Conservation (phyloP, 2,329 filamentous ascomycete species). For the Aureobasidium sp. region DNA sequence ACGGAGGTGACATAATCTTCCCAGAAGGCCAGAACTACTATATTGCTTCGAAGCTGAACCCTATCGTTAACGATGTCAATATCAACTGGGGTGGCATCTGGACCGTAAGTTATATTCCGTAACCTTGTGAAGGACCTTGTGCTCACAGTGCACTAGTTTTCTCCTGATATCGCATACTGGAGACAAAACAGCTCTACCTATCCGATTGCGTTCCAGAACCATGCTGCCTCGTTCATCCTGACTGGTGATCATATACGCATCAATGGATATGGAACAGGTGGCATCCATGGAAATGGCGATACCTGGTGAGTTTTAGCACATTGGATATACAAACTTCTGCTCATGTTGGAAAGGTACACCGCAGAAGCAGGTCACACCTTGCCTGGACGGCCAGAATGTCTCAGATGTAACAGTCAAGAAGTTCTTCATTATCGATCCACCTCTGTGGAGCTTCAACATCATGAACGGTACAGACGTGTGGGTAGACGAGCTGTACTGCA, state of each 20-base stretch:
- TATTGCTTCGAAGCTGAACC: constrained; percentile 43
- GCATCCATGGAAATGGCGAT: constrained; percentile 47
- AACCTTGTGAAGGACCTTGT: background rate
- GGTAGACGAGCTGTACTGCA: constrained; percentile 43
- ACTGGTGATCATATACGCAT: constrained; percentile 43
- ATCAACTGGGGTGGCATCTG: constrained; percentile 47
- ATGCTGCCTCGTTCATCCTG: constrained; percentile 44
- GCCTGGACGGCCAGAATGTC: constrained; percentile 45
- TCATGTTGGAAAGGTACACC: constrained; percentile 27
- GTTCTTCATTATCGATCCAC: constrained; percentile 44
- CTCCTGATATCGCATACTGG: constrained; percentile 46
- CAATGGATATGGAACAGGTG: constrained; percentile 43
- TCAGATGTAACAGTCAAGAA: constrained; percentile 45
- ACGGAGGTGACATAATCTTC: constrained; percentile 40
- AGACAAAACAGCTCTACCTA: constrained; percentile 37
- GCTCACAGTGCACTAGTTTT: constrained; percentile 27
- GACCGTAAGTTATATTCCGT: constrained; percentile 28
- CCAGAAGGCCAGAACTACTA: constrained; percentile 42
- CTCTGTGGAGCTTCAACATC: constrained; percentile 47
- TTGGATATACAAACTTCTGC: background rate
- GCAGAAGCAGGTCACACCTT: constrained; percentile 38
- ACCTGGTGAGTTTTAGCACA: constrained; percentile 28
- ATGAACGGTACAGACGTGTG: constrained; percentile 49
- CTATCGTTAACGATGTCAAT: constrained; percentile 38
- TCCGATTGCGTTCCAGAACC: constrained; percentile 47